Percentiles rank a stretch among this genome's conserved stretches.
Conservation (phyloP, 345 rosid genomes). For the Ailanthus altissimus region DNA sequence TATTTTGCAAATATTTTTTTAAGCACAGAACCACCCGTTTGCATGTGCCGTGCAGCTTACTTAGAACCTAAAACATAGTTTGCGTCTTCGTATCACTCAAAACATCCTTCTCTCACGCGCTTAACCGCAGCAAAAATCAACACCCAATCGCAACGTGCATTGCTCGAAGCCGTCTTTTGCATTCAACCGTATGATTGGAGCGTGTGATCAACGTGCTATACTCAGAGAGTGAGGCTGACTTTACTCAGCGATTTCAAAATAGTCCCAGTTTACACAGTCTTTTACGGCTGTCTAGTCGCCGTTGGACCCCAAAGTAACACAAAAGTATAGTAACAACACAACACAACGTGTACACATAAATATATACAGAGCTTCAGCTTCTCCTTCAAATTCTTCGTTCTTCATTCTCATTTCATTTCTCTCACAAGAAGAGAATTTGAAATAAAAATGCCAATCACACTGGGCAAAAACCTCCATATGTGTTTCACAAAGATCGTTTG, state of each 20-base stretch:
- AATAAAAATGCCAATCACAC: slow-evolving; percentile 36
- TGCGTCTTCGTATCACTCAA: background rate
- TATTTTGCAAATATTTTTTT: too few species aligned
- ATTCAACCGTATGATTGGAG: background rate
- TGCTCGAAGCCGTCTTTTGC: too few species aligned
- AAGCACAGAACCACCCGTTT: slow-evolving; percentile 13
- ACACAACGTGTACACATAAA: background rate
- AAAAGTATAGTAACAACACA: background rate
- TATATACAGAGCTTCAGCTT: background rate
- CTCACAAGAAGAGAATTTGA: background rate
- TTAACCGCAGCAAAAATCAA: background rate
- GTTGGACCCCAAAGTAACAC: slow-evolving; percentile 15
- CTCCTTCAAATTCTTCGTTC: slow-evolving; percentile 1
- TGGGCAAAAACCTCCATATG: slow-evolving; percentile 48
- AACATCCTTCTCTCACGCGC: slow-evolving; percentile 13
- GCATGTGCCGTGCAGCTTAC: slow-evolving; percentile 47
- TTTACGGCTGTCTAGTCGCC: slow-evolving; percentile 23
- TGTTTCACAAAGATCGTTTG: slow-evolving; percentile 55
- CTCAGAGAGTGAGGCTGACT: slow-evolving; percentile 5
- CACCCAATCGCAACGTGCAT: background rate
- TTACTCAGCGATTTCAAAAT: background rate
- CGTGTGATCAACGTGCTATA: background rate
- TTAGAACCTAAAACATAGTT: slow-evolving; percentile 19
- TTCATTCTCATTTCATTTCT: background rate
- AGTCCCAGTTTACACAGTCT: slow-evolving; percentile 13